Percentiles rank a stretch among this genome's conserved stretches.
Conservation (phyloP, 495 filamentous ascomycete genomes). For the Lasiosphaeriaceae sp. region DNA sequence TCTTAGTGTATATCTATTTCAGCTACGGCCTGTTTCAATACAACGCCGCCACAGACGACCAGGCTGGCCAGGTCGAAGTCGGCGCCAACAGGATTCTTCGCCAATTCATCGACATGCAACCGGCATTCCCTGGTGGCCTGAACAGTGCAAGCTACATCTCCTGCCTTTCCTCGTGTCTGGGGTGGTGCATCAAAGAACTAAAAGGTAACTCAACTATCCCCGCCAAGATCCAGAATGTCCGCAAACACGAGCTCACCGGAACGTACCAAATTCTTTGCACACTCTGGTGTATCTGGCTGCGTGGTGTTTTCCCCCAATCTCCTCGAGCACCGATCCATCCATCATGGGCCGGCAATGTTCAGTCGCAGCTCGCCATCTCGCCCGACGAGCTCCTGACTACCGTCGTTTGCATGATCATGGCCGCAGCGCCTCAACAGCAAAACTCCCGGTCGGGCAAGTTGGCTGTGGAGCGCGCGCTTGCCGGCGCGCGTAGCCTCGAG, state of each 20-base stretch:
- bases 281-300: slow-evolving; percentile 12
- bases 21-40: slow-evolving; percentile 9
- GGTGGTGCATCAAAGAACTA: slow-evolving; percentile 12
- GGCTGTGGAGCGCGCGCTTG: neutral
- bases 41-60: slow-evolving; percentile 2
- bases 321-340: neutral
- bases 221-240: neutral
- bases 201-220: neutral
- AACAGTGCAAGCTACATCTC: neutral
- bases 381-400: slow-evolving; percentile 16
- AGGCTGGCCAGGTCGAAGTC: neutral
- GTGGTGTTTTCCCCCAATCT: neutral
- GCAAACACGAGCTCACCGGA: neutral
- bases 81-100: neutral
- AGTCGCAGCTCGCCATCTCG: slow-evolving; percentile 16
- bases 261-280: slow-evolving; percentile 14
- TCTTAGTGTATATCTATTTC: slow-evolving; percentile 10
- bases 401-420: slow-evolving; percentile 20
- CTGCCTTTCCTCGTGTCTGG: slow-evolving; percentile 1
- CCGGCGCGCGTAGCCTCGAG: neutral
- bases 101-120: slow-evolving; percentile 16
- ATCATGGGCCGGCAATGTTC: neutral
- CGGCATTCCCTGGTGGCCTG: neutral
- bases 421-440: neutral
- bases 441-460: neutral